Evolutionary conservation across 2,329 filamentous ascomycete genomes (phyloP), one percentile per base, ranked within the genome.

Genomic region (Sporothrix luriei): DNA sequence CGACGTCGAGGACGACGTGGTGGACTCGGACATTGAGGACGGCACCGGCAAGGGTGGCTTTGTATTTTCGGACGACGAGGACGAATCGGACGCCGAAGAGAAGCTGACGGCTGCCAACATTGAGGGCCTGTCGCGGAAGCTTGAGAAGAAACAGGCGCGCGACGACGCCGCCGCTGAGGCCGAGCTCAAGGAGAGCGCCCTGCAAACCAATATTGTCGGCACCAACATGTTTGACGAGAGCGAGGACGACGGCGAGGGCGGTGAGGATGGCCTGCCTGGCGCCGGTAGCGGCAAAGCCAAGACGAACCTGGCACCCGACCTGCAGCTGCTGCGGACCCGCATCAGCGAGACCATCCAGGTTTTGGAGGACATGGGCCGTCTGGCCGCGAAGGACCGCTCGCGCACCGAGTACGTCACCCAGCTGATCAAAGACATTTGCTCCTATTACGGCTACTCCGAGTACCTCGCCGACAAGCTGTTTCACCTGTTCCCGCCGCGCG

Each of bases 401-500:
- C 88, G 95, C 75, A 87, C 91, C 66, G 95, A 98, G 77, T 98
- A 99, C 79, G 93, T 91, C 16, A 84, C 88, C 26, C 91, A 96
- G 79, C 84, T 99, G 69, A 81, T 98, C 72, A 91, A 93, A 80
- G 95, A 99, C 77, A 91, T 98, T 71, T 97, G 93, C 82, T 88
- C 91, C 69, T 99, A 99, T 84, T 99, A 99, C 78, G 94, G 94
- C 71, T 99, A 99, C 83, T 96, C 92, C 3, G 88, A 91, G 49
- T 98, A 91, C 81, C 86, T 99, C n/a, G 95, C 94, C 4, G 92
- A 97, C 80, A 99, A 98, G 84, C 88, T 99, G 19, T 93, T 94
- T 82, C 90, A 91, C 77, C 88, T 99, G 7, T 98, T 99, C 82
- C 89, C 93, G 1, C 92, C 95, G 0, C 90, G 91, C 75, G 95